Percentiles rank a stretch among this genome's conserved stretches.
Conservation (phyloP, 2,329 filamentous ascomycete genomes). For the Talaromyces rugulosus region DNA sequence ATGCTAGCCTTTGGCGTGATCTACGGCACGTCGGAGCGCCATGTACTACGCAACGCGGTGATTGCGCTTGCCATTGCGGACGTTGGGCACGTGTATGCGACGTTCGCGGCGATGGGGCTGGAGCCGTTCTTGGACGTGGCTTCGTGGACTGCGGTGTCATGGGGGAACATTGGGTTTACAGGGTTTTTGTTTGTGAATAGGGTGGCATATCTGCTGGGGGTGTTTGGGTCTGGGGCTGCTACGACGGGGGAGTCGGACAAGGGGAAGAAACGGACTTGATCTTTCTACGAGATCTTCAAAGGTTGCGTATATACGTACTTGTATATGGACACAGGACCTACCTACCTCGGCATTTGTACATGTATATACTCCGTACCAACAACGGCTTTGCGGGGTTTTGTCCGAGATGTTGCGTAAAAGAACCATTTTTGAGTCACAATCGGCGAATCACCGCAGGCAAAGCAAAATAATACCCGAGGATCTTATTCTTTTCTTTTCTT, state of each 20-base stretch:
- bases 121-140: constrained; percentile 50
- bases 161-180: constrained; percentile 67
- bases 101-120: constrained; percentile 55
- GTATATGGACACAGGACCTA: no score
- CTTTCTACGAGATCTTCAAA: neutral
- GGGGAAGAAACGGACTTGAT: constrained; percentile 8
- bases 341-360: neutral
- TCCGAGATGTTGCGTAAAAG: neutral
- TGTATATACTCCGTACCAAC: neutral
- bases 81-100: constrained; percentile 63
- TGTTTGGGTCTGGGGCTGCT: constrained; percentile 48
- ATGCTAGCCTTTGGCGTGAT: constrained; percentile 62
- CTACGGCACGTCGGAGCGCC: constrained; percentile 60
- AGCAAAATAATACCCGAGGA: neutral
- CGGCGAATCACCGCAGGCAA: neutral
- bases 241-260: constrained; percentile 15
- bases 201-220: constrained; percentile 54
- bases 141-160: constrained; percentile 66
- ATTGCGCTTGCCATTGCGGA: constrained; percentile 62
- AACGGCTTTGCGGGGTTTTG: neutral
- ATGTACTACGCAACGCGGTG: constrained; percentile 64
- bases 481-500: neutral
- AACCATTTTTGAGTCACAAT: neutral
- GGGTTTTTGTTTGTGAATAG: constrained; percentile 56
- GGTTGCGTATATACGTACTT: no score